Base-by-base conservation (phyloP, 768 basidiomycete genomes). In the Gelatoporia subvermispora region DNA sequence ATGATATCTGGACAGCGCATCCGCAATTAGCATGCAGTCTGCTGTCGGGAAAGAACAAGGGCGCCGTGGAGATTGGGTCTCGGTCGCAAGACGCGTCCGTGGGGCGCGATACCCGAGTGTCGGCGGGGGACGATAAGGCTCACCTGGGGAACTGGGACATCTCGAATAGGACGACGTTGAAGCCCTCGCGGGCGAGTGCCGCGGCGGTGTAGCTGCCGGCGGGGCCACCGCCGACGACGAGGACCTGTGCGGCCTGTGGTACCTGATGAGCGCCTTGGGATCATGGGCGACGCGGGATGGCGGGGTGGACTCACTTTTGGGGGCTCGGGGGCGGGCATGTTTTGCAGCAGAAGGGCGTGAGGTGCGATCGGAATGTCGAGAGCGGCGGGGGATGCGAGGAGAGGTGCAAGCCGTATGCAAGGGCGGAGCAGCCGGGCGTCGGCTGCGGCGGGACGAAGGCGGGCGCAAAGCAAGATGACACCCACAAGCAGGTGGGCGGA, bases 211-310 rank as follows among this genome's bases (percentile, higher is more conserved):
- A 82, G 52, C 72, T 73, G 23, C 82, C 82, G 7, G 71, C 76
- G 1, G 82, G 82, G 15, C 81, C 82, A 42, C 82, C 81, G 8
- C 81, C 81, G 11, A 83, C 63, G 25, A 84, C 74, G 35, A 78
- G 72, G 47, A 79, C 50, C 40, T 67, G 64, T 13, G 66, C 49
- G 39, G 59, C 58, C 66, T 62, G 43, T 8, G 24, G 36, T 20
- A 21, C 21, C 2, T 1, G 18, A 18, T 35, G 17, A 25, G 42
- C 28, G 28, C n/a, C n/a, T n/a, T n/a, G 28, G 28, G 13, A 31
- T 31, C 13, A 5, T 31, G 28, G 13, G 28, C 13, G 28, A 31
- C 28, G n/a, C n/a, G n/a, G n/a, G 28, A 31, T 31, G 28, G 13
- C 28, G 28, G 28, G 7, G 7, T 31, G 28, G 28, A 31, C 28